Conservation (phyloP, 768 basidiomycete genomes). For the Agaricus blazei region DNA sequence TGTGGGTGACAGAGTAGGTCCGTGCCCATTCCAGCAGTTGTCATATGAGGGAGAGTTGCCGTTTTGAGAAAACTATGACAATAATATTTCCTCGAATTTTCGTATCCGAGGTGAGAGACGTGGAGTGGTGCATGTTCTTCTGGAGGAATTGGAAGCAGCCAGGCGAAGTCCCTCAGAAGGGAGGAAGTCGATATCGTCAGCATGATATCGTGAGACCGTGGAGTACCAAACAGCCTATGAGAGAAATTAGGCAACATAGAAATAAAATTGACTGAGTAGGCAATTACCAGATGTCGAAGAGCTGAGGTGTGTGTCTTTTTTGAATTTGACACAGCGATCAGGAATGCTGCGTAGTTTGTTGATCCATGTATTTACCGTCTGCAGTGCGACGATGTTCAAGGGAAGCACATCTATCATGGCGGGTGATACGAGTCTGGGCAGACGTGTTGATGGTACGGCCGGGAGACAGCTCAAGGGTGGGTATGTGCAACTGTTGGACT, state of each 20-base stretch:
- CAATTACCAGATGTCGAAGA: slow-evolving; percentile 49
- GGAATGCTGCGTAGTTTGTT: slow-evolving; percentile 33
- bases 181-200: slow-evolving; percentile 14
- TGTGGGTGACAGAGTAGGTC: not conserved
- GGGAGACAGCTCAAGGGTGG: slow-evolving; percentile 38
- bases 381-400: slow-evolving; percentile 18
- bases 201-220: slow-evolving; percentile 39
- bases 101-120: not conserved
- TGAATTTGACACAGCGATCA: slow-evolving; percentile 46
- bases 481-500: slow-evolving; percentile 20
- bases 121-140: slow-evolving; percentile 40
- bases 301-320: slow-evolving; percentile 24
- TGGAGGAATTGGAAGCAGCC: slow-evolving; percentile 58
- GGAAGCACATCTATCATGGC: slow-evolving; percentile 19
- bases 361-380: slow-evolving; percentile 42
- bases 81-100: slow-evolving; percentile 6
- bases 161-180: slow-evolving; percentile 42
- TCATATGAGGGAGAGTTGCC: not conserved
- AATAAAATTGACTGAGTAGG: not conserved
- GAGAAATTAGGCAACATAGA: not conserved
- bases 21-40: not conserved
- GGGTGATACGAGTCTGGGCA: slow-evolving; percentile 32
- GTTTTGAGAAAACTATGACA: slow-evolving; percentile 7
- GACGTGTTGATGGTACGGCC: slow-evolving; percentile 38
- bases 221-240: slow-evolving; percentile 45